A percentile compares a stretch with the other conserved stretches of the same genome.
Evolutionary conservation across 2,329 filamentous ascomycete species (phyloP).

Genomic region (Aureobasidium musti): DNA sequence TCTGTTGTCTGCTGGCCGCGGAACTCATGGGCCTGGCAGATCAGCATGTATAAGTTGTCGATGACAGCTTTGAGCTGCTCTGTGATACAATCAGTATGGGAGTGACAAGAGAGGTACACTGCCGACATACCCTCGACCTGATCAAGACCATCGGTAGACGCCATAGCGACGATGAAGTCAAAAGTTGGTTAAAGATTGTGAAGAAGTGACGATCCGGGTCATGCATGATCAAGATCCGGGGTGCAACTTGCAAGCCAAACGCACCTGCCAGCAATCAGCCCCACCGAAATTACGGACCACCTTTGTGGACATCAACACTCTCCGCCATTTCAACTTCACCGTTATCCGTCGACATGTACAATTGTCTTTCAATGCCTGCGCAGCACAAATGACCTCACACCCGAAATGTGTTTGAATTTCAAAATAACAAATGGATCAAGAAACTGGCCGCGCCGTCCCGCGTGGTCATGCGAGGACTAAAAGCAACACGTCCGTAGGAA

Average conservation of each 20-base stretch:
- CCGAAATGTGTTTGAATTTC: neutral
- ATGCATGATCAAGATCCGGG: slow-evolving; percentile 9
- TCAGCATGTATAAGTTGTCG: slow-evolving; percentile 61
- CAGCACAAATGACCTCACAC: neutral
- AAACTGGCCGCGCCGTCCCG: slow-evolving; percentile 1
- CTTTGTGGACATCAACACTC: slow-evolving; percentile 9
- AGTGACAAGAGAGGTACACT: neutral
- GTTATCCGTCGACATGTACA: neutral
- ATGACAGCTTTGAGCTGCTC: slow-evolving; percentile 62
- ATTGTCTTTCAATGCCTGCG: neutral
- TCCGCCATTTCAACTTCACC: neutral
- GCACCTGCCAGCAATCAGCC: slow-evolving; percentile 17
- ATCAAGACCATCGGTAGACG: slow-evolving; percentile 38
- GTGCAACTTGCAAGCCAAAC: slow-evolving; percentile 5
- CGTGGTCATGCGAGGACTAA: slow-evolving; percentile 24
- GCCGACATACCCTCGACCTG: slow-evolving; percentile 39
- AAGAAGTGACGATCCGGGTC: slow-evolving; percentile 2
- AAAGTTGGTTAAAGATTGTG: neutral
- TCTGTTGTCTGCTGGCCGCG: slow-evolving; percentile 59
- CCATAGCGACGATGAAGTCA: neutral
- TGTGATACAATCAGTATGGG: slow-evolving; percentile 34
- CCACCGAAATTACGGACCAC: slow-evolving; percentile 18
- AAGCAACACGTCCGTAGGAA: slow-evolving; percentile 16
- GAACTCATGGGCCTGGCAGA: slow-evolving; percentile 62
- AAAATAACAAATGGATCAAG: slow-evolving; percentile 11